A percentile compares a stretch with the other conserved stretches of the same genome.
phyloP scores from a whole-genome alignment of 257 asterid species.

The Solanum neorickii region DNA sequence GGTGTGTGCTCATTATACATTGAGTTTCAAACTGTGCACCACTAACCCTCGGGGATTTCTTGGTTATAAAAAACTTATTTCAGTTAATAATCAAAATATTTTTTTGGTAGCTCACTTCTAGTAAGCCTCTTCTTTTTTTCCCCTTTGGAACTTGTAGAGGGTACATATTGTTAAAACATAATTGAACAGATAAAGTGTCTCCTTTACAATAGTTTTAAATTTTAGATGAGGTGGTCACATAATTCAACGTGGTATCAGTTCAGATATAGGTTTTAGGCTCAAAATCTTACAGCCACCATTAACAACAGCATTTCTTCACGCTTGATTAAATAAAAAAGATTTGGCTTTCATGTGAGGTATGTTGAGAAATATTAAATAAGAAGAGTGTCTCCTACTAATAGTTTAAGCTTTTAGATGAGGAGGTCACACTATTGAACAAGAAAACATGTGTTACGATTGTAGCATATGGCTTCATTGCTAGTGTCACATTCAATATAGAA shows the following conservation, averaged over 20 bases:
- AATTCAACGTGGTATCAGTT: not conserved
- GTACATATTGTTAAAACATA: not conserved
- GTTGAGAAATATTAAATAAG: not conserved
- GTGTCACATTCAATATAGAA: not conserved
- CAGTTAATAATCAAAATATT: not conserved
- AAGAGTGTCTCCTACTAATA: not conserved
- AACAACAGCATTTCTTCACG: not conserved
- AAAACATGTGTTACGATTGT: not conserved
- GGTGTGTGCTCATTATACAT: not conserved
- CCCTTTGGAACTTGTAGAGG: not conserved
- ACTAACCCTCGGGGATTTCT: not conserved
- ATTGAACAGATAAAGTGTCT: not conserved
- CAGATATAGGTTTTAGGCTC: not conserved
- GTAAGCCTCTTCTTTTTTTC: not conserved
- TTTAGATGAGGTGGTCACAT: not conserved
- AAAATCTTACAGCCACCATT: not conserved
- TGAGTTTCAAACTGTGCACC: not conserved
- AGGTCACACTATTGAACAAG: not conserved
- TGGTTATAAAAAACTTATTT: not conserved
- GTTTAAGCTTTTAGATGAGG: not conserved
- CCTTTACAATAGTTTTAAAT: not conserved
- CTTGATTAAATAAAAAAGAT: not conserved
- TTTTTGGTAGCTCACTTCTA: not conserved
- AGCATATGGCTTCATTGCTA: not conserved
- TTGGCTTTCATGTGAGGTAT: not conserved